These are phyloP conservation scores for Halenospora varia DNA, from an alignment of 495 filamentous ascomycete species.

Conservation along the genomic window DNA sequence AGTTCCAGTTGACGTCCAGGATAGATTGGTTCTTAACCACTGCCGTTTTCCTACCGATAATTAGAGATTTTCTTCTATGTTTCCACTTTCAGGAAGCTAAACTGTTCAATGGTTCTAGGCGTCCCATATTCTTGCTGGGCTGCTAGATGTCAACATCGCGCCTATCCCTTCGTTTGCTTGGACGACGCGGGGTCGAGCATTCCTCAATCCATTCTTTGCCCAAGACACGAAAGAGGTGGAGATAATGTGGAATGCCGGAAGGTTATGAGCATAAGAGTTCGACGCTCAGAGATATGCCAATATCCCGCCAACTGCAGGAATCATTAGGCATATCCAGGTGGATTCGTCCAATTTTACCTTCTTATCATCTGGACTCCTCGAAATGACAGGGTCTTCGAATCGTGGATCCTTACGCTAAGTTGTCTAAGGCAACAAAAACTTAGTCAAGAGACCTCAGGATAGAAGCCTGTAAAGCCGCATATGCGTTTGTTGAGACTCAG, in stretches of 20 bases:
- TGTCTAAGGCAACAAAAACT: not conserved
- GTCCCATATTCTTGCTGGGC: no score
- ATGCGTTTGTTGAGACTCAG: not conserved
- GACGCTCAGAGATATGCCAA: not conserved
- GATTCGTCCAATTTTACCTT: not conserved
- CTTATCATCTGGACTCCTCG: not conserved
- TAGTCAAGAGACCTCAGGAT: not conserved
- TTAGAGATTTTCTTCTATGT: no score
- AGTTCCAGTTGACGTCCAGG: no score
- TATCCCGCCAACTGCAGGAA: not conserved
- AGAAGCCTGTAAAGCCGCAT: not conserved
- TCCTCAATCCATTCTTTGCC: not conserved
- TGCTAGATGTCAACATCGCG: not conserved
- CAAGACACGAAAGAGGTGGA: not conserved
- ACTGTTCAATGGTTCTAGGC: no score
- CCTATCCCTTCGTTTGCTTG: not conserved
- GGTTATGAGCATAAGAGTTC: not conserved
- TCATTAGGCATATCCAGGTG: not conserved
- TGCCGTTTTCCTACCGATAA: no score
- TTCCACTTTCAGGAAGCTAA: not conserved
- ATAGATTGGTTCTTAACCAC: no score
- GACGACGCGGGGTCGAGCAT: not conserved
- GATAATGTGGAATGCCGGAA: not conserved
- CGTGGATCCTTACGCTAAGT: not conserved
- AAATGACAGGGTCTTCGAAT: not conserved